Evolutionary conservation across 345 rosid species (phyloP), one percentile per base, ranked within the genome.

Genomic region (Lepidium africanum): DNA sequence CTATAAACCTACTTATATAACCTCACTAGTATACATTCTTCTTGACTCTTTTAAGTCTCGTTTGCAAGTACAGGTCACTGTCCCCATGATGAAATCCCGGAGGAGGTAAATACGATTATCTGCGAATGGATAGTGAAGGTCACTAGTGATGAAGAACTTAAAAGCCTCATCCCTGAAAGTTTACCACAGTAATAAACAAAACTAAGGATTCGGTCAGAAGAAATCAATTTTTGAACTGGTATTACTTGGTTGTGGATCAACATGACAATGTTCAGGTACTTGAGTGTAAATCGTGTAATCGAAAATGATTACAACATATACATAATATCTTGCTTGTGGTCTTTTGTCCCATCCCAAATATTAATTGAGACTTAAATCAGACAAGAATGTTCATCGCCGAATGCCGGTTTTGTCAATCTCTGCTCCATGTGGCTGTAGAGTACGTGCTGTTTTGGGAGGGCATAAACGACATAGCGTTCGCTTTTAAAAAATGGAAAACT

Each of bases 51-150:
- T 71, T 37, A 15, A 17, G 72, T 41, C 40, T 48, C 19, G 33
- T 45, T 36, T 68, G 16, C 27, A 43, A 27, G 59, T 78, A 37
- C 81, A 83, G 97, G 95, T 12, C 97, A 91, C 63, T 88, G 97
- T 39, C 95, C 95, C 49, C 95, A 91, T n/a, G 97, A 86, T 42
- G 97, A 91, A 83, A 65, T 39, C 63, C 91, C 96, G 11, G 84
- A 81, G 67, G 81, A 80, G 62, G 89, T 86, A 7, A 91, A 91
- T 67, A 53, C 64, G 9, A 69, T 85, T 14, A 62, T 86, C 69
- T 39, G 82, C 45, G 79, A 84, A 59, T 87, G 96, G 96, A 74
- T 83, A 45, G 72, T 43, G 11, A 59, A 76, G 10, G 27, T 78
- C 19, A 80, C 78, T 55, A 76, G 56, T 5, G 76, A 67, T 70